phyloP scores from a whole-genome alignment of 331 rosid species.

The Quercus tomentella region DNA sequence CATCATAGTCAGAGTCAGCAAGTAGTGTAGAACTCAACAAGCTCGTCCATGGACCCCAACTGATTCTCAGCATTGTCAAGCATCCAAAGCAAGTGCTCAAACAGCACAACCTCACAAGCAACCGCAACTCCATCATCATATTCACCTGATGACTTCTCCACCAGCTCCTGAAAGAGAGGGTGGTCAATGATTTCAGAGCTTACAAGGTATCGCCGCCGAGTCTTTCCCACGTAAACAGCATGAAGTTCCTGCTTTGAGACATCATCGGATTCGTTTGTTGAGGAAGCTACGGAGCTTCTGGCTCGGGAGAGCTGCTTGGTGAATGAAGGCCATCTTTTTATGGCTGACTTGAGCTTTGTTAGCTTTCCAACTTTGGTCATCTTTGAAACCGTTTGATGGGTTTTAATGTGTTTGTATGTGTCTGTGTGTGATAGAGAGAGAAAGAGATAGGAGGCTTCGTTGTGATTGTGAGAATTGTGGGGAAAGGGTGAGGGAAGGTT shows the following conservation, averaged over 20 bases:
- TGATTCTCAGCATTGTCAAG: conserved; percentile 62
- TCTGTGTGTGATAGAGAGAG: neutral
- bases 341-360: conserved; percentile 81
- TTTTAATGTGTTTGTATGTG: neutral
- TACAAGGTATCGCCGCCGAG: conserved; percentile 67
- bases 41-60: conserved; percentile 78
- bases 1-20: conserved; percentile 24
- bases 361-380: conserved; percentile 80
- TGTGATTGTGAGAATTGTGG: neutral
- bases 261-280: conserved; percentile 1
- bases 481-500: conserved; percentile 35
- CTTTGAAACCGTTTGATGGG: conserved; percentile 28
- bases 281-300: conserved; percentile 34
- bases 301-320: conserved; percentile 59
- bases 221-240: conserved; percentile 72
- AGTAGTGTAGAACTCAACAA: conserved; percentile 71
- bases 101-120: conserved; percentile 83
- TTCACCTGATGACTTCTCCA: conserved; percentile 51
- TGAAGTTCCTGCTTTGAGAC: conserved; percentile 25
- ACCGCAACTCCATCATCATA: conserved; percentile 36
- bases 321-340: conserved; percentile 78
- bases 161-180: conserved; percentile 74
- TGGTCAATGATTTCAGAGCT: conserved; percentile 60
- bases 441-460: neutral
- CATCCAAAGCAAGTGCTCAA: conserved; percentile 94